Base-by-base conservation (phyloP, 441 rosid genomes). In the Arabidopsis lyrata region DNA sequence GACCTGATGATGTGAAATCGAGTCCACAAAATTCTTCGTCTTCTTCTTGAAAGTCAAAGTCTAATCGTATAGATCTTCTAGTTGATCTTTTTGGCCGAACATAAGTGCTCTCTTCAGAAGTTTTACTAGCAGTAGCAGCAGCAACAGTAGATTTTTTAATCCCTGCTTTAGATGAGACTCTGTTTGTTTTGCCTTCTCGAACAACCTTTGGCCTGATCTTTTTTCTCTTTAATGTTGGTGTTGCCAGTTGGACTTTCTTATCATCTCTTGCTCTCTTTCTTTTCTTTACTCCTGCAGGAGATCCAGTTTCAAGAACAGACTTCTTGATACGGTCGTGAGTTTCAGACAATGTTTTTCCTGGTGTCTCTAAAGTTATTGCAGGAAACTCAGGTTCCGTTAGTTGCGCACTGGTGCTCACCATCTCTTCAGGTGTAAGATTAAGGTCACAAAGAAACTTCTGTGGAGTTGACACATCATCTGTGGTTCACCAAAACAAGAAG, bases 191-290 rank as follows among this genome's bases (percentile, higher is more conserved):
- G 45, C 75, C 87, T 84, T 92, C 97, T 13, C 18, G 59, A 29
- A 86, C 81, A 58, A 94, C 97, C 78, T 87, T 94, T 5, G 94
- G 91, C 73, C 94, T 90, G 75, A 85, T 86, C 81, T 92, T 94
- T 75, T 74, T 94, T 73, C 87, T 77, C 68, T 80, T 92, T 3
- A 80, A 76, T 79, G 80, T 86, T 0, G 78, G 78, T 60, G 78
- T 59, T 50, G 59, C 32, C 36, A 74, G 8, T 1, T 42, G 38
- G 22, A 5, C 13, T 5, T 12, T 56, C 10, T 64, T 52, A 5
- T 66, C 72, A 9, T 38, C 44, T 66, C 55, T 41, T 29, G 13
- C 15, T 67, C 73, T 74, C 67, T 74, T 74, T 5, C 45, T 8
- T 41, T 41, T 44, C 48, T 59, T 54, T 63, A 32, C 65, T 35